These are phyloP conservation scores for Hyaloscypha finlandica DNA, from an alignment of 495 filamentous ascomycete species.

Conservation along the genomic window DNA sequence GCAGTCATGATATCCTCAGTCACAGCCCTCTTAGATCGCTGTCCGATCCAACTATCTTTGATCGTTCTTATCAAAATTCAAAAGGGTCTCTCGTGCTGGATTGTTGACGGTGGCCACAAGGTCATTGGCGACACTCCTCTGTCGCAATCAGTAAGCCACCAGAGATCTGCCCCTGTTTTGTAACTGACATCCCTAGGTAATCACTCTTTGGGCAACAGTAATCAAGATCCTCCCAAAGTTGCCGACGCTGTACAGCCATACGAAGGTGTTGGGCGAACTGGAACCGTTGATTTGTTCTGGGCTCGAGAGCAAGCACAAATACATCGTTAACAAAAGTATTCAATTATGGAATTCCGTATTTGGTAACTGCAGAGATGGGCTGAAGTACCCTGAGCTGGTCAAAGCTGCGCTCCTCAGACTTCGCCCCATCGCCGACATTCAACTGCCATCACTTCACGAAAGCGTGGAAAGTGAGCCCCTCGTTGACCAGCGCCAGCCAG, in stretches of 20 bases:
- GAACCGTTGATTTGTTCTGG: slow-evolving; percentile 57
- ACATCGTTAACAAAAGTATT: slow-evolving; percentile 53
- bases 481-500: slow-evolving; percentile 18
- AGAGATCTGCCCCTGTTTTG: background rate
- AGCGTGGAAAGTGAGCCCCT: slow-evolving; percentile 34
- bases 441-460: slow-evolving; percentile 48
- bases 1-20: slow-evolving; percentile 24
- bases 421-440: slow-evolving; percentile 45
- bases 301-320: slow-evolving; percentile 55
- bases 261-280: slow-evolving; percentile 45
- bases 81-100: slow-evolving; percentile 59
- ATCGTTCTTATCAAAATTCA: slow-evolving; percentile 46
- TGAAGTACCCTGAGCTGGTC: slow-evolving; percentile 51
- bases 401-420: slow-evolving; percentile 49
- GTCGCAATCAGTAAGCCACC: slow-evolving; percentile 27
- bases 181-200: slow-evolving; percentile 28
- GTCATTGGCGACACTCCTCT: slow-evolving; percentile 17
- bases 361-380: slow-evolving; percentile 39
- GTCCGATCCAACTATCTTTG: slow-evolving; percentile 15
- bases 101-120: slow-evolving; percentile 49
- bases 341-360: slow-evolving; percentile 63
- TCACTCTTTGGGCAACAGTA: slow-evolving; percentile 46
- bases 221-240: slow-evolving; percentile 31
- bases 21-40: slow-evolving; percentile 20
- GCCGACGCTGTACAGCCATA: slow-evolving; percentile 28